phyloP scores from a whole-genome alignment of 2,329 filamentous ascomycete genomes.

The Sphaerulina vaccinii region DNA sequence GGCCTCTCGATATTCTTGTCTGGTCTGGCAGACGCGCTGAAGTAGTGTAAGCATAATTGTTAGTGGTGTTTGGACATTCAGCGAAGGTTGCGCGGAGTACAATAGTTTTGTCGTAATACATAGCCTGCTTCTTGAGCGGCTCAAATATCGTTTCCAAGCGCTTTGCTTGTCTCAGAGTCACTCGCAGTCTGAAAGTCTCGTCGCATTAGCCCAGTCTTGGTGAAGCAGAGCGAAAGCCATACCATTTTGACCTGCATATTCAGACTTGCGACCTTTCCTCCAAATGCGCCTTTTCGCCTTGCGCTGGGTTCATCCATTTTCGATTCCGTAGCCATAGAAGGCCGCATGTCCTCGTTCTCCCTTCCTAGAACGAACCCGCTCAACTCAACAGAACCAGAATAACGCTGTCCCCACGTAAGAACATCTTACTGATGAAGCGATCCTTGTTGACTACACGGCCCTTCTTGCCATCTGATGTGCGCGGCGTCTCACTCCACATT shows the following conservation, averaged over 20 bases:
- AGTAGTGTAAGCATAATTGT: conserved; percentile 24
- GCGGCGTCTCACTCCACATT: conserved; percentile 98
- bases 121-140: conserved; percentile 15
- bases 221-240: not conserved
- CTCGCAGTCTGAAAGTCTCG: not conserved
- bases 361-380: conserved; percentile 9
- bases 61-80: not conserved
- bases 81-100: conserved; percentile 9
- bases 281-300: conserved; percentile 5
- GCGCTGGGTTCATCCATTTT: not conserved
- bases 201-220: conserved; percentile 8
- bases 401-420: conserved; percentile 82
- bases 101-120: conserved; percentile 22
- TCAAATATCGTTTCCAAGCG: conserved; percentile 7
- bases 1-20: conserved; percentile 84
- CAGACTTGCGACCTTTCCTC: conserved; percentile 1
- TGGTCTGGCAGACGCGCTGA: conserved; percentile 64
- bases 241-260: conserved; percentile 6
- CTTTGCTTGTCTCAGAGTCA: conserved; percentile 3
- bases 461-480: conserved; percentile 79
- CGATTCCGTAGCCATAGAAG: no score
- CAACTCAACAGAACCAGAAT: conserved; percentile 78
- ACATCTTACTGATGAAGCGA: conserved; percentile 97
- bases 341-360: not conserved
- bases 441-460: conserved; percentile 95